Percentiles rank a stretch among this genome's conserved stretches.
Evolutionary conservation across 2,329 filamentous ascomycete species (phyloP).

Genomic region (Neonectria coccinea): DNA sequence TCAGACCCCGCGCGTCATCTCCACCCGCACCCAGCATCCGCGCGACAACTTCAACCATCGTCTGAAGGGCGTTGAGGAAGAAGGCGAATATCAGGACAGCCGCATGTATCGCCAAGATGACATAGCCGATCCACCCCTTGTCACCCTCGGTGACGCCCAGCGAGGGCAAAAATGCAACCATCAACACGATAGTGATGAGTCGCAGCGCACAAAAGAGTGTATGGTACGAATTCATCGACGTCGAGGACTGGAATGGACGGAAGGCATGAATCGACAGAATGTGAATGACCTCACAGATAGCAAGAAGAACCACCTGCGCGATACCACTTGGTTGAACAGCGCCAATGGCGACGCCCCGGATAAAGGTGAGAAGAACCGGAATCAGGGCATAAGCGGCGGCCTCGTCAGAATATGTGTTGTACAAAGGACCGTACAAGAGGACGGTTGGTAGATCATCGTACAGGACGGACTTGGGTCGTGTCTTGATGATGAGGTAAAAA

Average conservation of each 20-base stretch:
- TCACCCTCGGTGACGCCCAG: slow-evolving; percentile 81
- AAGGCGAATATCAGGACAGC: slow-evolving; percentile 90
- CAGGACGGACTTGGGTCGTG: slow-evolving; percentile 84
- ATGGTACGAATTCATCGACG: slow-evolving; percentile 98
- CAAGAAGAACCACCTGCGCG: slow-evolving; percentile 90
- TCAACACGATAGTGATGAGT: slow-evolving; percentile 79
- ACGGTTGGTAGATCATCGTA: slow-evolving; percentile 95
- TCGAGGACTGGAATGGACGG: slow-evolving; percentile 87
- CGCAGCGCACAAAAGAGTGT: slow-evolving; percentile 84
- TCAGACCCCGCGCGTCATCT: slow-evolving; percentile 75
- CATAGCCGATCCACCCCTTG: slow-evolving; percentile 96
- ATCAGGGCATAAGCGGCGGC: slow-evolving; percentile 91
- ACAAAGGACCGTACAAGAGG: slow-evolving; percentile 89
- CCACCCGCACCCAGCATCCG: slow-evolving; percentile 85
- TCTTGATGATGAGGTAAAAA: slow-evolving; percentile 81
- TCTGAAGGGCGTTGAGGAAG: slow-evolving; percentile 91
- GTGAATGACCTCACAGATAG: slow-evolving; percentile 93
- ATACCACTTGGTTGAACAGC: slow-evolving; percentile 94
- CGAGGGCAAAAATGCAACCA: slow-evolving; percentile 86
- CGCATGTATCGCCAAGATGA: slow-evolving; percentile 87
- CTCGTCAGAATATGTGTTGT: slow-evolving; percentile 97
- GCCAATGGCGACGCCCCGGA: slow-evolving; percentile 90
- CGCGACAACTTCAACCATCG: slow-evolving; percentile 87
- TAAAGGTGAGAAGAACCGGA: slow-evolving; percentile 84
- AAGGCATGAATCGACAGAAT: slow-evolving; percentile 90